Evolutionary conservation across 441 rosid genomes (phyloP).

Genomic region (Brassica balearica): DNA sequence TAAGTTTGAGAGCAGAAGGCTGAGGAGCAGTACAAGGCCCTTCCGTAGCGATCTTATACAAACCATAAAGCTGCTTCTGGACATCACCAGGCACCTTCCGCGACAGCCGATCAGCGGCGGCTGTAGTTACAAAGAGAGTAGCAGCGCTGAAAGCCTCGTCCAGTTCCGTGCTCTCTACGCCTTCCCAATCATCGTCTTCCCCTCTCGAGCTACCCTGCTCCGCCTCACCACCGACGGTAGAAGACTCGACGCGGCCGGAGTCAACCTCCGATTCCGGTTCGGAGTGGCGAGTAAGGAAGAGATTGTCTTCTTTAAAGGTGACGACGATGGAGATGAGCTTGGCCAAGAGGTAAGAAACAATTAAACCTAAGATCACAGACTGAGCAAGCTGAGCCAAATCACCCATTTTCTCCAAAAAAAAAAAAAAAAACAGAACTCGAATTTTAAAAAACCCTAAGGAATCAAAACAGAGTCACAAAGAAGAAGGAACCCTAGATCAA

Average conservation of each 20-base stretch:
- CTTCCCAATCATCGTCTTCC: slow-evolving; percentile 87
- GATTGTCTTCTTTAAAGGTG: slow-evolving; percentile 80
- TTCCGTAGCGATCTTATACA: slow-evolving; percentile 92
- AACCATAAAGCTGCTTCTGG: slow-evolving; percentile 84
- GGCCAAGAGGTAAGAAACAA: slow-evolving; percentile 87
- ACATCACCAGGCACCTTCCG: slow-evolving; percentile 68
- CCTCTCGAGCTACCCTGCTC: slow-evolving; percentile 78
- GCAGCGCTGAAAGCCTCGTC: slow-evolving; percentile 92
- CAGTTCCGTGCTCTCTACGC: slow-evolving; percentile 89
- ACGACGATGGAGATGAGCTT: slow-evolving; percentile 83
- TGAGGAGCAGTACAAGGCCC: slow-evolving; percentile 91
- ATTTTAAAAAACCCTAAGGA: not conserved
- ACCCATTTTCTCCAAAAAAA: slow-evolving; percentile 33
- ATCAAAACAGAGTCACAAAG: slow-evolving; percentile 18
- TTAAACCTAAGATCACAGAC: slow-evolving; percentile 73
- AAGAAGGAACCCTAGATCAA: slow-evolving; percentile 36
- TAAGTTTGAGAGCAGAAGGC: slow-evolving; percentile 88
- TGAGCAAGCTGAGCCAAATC: slow-evolving; percentile 82
- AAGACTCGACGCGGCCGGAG: slow-evolving; percentile 27
- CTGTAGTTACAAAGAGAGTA: slow-evolving; percentile 71
- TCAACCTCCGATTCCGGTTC: slow-evolving; percentile 22
- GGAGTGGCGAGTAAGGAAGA: slow-evolving; percentile 56
- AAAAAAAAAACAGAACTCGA: too few species aligned
- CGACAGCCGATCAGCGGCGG: slow-evolving; percentile 75
- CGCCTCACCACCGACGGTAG: slow-evolving; percentile 39